A percentile compares a stretch with the other conserved stretches of the same genome.
Evolutionary conservation across 2,329 filamentous ascomycete species (phyloP).

Genomic region (Stemphylium vesicarium): DNA sequence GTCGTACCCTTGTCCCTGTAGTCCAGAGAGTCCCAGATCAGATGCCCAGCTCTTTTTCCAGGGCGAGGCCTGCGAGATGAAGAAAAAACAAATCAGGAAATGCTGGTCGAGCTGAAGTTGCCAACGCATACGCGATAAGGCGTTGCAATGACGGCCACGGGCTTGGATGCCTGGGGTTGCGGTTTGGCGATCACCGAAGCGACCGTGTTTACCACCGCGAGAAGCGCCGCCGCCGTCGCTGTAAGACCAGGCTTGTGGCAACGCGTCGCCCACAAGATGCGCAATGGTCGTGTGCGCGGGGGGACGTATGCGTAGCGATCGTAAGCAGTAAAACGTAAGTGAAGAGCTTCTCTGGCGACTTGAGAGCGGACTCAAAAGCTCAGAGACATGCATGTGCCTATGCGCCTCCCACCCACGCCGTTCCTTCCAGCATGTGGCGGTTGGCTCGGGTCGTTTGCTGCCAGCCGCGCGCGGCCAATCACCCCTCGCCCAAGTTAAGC

Average conservation of each 20-base stretch:
- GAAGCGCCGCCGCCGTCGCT: neutral
- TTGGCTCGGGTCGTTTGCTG: conserved; percentile 15
- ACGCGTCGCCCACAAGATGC: neutral
- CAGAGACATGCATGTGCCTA: conserved; percentile 8
- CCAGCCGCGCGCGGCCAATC: conserved; percentile 16
- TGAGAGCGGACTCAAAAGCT: conserved; percentile 12
- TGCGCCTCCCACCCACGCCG: conserved; percentile 9
- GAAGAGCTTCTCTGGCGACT: neutral
- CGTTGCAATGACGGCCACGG: neutral
- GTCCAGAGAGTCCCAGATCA: neutral
- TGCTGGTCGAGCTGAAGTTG: neutral
- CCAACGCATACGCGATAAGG: neutral
- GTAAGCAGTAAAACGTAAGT: neutral
- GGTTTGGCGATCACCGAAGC: conserved; percentile 3
- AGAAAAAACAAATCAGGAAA: neutral
- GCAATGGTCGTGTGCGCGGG: neutral
- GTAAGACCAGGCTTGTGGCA: neutral
- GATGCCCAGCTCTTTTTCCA: conserved; percentile 3
- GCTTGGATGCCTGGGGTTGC: neutral
- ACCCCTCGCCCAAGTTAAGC: conserved; percentile 7
- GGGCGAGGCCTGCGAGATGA: neutral
- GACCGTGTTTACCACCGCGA: conserved; percentile 1
- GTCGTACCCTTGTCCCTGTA: neutral
- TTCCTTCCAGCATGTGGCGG: conserved; percentile 13
- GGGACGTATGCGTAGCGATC: neutral